Conservation (phyloP, 2,329 filamentous ascomycete genomes). For the Aspergillus quadricinctus region DNA sequence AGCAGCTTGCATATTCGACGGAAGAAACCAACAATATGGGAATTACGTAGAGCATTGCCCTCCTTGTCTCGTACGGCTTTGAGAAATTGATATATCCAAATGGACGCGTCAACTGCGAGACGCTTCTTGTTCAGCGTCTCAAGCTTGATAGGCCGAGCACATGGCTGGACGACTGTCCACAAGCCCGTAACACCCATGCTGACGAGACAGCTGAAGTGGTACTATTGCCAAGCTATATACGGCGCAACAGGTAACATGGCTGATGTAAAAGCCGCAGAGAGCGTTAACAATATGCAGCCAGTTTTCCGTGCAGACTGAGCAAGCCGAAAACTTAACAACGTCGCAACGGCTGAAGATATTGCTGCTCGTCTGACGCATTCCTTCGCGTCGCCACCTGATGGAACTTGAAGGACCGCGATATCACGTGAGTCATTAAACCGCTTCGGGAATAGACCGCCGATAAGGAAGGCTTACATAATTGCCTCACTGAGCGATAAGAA, state of each 20-base stretch:
- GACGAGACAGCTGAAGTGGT: conserved; percentile 4
- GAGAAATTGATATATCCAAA: conserved; percentile 99
- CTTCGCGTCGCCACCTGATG: conserved; percentile 11
- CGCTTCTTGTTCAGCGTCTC: conserved; percentile 95
- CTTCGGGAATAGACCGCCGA: conserved; percentile 12
- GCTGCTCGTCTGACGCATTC: neutral
- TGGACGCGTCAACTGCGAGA: conserved; percentile 93
- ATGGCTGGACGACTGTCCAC: conserved; percentile 94
- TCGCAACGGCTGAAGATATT: neutral
- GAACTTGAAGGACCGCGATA: conserved; percentile 11
- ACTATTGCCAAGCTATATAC: neutral
- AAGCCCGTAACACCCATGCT: conserved; percentile 95
- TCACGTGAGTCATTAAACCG: conserved; percentile 18
- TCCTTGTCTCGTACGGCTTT: conserved; percentile 99
- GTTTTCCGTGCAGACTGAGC: neutral
- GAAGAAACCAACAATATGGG: conserved; percentile 96
- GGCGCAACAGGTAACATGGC: neutral
- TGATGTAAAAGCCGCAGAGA: neutral
- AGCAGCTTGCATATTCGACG: conserved; percentile 95
- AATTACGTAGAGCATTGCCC: conserved; percentile 92
- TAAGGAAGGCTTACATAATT: conserved; percentile 17
- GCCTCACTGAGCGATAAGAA: conserved; percentile 9
- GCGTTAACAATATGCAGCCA: neutral
- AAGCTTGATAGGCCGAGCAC: conserved; percentile 90
- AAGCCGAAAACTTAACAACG: neutral